phyloP scores from a whole-genome alignment of 2,329 filamentous ascomycete species.

The Neoscytalidium dimidiatum region DNA sequence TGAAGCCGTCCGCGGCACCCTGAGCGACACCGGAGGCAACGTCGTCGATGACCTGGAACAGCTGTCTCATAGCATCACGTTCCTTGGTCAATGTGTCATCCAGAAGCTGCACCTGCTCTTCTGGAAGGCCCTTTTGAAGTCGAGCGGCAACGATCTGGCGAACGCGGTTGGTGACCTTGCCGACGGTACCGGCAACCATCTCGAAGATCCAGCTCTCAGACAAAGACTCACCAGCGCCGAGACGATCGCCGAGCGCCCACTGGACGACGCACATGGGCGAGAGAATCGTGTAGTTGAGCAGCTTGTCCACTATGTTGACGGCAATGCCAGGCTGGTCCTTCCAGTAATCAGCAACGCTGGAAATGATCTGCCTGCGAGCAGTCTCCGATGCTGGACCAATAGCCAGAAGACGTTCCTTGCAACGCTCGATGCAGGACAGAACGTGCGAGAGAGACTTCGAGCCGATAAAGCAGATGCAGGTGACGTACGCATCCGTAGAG shows the following conservation, averaged over 20 bases:
- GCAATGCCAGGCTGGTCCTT: slow-evolving; percentile 87
- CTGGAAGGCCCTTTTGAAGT: slow-evolving; percentile 57
- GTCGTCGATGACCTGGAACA: slow-evolving; percentile 82
- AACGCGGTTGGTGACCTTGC: slow-evolving; percentile 85
- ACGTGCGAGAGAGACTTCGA: slow-evolving; percentile 96
- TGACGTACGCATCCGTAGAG: slow-evolving; percentile 94
- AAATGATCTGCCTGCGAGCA: slow-evolving; percentile 84
- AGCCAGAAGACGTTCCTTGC: slow-evolving; percentile 82
- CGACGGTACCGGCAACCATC: slow-evolving; percentile 83
- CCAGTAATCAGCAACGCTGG: slow-evolving; percentile 92
- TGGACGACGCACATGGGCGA: slow-evolving; percentile 82
- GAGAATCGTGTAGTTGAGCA: slow-evolving; percentile 95
- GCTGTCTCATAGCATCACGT: slow-evolving; percentile 70
- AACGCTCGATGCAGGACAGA: slow-evolving; percentile 91
- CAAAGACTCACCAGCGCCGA: slow-evolving; percentile 67
- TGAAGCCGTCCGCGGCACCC: slow-evolving; percentile 72
- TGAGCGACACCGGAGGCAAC: slow-evolving; percentile 70
- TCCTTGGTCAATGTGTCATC: slow-evolving; percentile 71
- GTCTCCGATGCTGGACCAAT: slow-evolving; percentile 73
- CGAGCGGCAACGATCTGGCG: slow-evolving; percentile 73
- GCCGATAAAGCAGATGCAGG: slow-evolving; percentile 87
- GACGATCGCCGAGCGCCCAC: slow-evolving; percentile 76
- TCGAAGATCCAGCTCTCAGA: slow-evolving; percentile 81
- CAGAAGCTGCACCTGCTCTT: slow-evolving; percentile 60
- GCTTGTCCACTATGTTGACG: slow-evolving; percentile 90